A percentile compares a stretch with the other conserved stretches of the same genome.
phyloP scores from a whole-genome alignment of 2,329 filamentous ascomycete genomes.

The Aureobasidium sp. region DNA sequence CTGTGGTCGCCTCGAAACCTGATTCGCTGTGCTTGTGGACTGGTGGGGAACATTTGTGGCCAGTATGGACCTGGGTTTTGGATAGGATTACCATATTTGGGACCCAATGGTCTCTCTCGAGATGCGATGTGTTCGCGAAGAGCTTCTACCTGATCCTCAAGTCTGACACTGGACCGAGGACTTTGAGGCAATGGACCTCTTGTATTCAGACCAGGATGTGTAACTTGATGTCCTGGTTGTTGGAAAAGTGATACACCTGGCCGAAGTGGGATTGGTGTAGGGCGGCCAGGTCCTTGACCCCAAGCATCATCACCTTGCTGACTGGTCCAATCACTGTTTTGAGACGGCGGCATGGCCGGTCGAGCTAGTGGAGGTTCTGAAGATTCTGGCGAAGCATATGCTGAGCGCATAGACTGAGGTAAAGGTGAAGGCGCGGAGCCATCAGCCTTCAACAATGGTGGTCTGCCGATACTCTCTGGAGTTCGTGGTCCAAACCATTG shows the following conservation, averaged over 20 bases:
- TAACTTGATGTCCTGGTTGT: background rate
- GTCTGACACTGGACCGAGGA: conserved; percentile 13
- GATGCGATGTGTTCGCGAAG: conserved; percentile 1
- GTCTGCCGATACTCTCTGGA: background rate
- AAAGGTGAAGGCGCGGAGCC: conserved; percentile 24
- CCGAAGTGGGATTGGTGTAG: conserved; percentile 1
- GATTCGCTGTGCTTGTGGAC: conserved; percentile 3
- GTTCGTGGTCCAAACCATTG: background rate
- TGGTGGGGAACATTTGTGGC: conserved; percentile 13
- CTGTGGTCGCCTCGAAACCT: background rate
- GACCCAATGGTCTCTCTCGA: background rate
- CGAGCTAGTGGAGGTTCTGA: conserved; percentile 27
- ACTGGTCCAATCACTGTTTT: conserved; percentile 21
- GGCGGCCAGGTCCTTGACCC: conserved; percentile 21
- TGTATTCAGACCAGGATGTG: background rate
- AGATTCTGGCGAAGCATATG: conserved; percentile 26
- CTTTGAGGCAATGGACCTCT: conserved; percentile 15
- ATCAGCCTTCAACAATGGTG: background rate
- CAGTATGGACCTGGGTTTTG: background rate
- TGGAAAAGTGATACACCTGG: conserved; percentile 9
- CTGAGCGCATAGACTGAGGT: conserved; percentile 19
- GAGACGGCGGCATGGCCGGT: conserved; percentile 25
- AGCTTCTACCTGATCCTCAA: conserved; percentile 7
- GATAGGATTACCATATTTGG: background rate
- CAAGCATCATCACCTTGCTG: conserved; percentile 26